phyloP scores from a whole-genome alignment of 129 eudicot genomes.

The Tagetes erecta region DNA sequence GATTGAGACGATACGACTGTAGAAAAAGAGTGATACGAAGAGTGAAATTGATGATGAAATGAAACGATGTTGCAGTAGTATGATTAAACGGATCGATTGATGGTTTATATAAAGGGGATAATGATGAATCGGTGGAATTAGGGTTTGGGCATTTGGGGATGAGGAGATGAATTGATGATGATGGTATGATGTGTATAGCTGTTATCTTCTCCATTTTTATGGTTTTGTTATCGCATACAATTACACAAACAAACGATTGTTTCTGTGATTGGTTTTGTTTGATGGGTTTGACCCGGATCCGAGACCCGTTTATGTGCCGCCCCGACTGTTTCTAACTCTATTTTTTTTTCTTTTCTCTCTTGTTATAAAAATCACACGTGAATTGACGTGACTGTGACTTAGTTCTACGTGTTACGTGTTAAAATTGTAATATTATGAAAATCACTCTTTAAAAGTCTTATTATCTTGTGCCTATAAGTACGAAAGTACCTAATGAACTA shows the following conservation, averaged over 20 bases:
- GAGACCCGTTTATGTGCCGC: constrained; percentile 10
- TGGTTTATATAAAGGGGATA: not conserved
- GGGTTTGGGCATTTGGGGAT: constrained; percentile 35
- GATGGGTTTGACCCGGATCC: constrained; percentile 43
- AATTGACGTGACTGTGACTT: no score
- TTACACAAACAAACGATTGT: not conserved
- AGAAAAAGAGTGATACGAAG: not conserved
- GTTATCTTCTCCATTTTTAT: constrained; percentile 55
- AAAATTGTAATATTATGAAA: no score
- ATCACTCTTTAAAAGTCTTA: no score
- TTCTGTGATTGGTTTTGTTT: constrained; percentile 35
- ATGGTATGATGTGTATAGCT: not conserved
- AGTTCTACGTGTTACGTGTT: no score
- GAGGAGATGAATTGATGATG: constrained; percentile 11
- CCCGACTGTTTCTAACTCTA: constrained; percentile 27
- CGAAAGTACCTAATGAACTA: no score
- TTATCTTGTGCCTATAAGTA: no score
- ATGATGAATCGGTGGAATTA: constrained; percentile 17
- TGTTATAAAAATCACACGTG: no score
- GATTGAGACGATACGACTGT: not conserved
- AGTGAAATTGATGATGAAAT: not conserved
- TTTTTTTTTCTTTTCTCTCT: not conserved
- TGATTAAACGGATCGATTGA: constrained; percentile 13
- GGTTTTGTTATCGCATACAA: constrained; percentile 23
- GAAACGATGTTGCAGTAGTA: constrained; percentile 2